Evolutionary conservation across 2,329 filamentous ascomycete species (phyloP).

Genomic region (Epichloe baconii): DNA sequence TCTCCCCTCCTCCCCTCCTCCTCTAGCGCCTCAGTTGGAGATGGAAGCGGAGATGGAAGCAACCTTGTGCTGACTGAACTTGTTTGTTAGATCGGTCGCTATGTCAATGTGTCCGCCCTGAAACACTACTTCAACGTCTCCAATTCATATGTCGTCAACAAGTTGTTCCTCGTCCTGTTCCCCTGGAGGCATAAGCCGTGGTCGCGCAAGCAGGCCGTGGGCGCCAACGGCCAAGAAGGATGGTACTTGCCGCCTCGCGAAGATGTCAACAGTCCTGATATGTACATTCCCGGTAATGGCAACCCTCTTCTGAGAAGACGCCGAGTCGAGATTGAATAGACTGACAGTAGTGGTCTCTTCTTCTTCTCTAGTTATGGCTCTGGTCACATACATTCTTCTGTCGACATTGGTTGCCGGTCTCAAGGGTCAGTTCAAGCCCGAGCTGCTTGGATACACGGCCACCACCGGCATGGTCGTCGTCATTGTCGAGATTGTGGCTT

Average conservation of each 20-base stretch:
- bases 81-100: constrained; percentile 41
- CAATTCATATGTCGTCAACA: constrained; percentile 90
- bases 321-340: neutral
- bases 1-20: too few species aligned
- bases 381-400: constrained; percentile 93
- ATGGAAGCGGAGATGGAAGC: neutral
- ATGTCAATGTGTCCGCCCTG: constrained; percentile 81
- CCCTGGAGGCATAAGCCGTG: constrained; percentile 97
- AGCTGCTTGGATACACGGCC: constrained; percentile 81
- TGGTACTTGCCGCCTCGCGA: constrained; percentile 86
- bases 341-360: constrained; percentile 10
- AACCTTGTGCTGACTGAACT: constrained; percentile 7
- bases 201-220: constrained; percentile 75
- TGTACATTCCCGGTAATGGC: constrained; percentile 72
- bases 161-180: constrained; percentile 86
- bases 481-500: constrained; percentile 71
- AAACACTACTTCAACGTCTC: constrained; percentile 99
- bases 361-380: constrained; percentile 58
- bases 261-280: constrained; percentile 94
- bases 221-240: constrained; percentile 54
- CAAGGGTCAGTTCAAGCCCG: constrained; percentile 83
- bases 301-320: neutral
- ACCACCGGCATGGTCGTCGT: constrained; percentile 75
- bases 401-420: constrained; percentile 84
- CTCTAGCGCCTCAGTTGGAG: too few species aligned